These are phyloP conservation scores for Fusarium robinianum DNA, from an alignment of 2,329 filamentous ascomycete species.

Conservation along the genomic window DNA sequence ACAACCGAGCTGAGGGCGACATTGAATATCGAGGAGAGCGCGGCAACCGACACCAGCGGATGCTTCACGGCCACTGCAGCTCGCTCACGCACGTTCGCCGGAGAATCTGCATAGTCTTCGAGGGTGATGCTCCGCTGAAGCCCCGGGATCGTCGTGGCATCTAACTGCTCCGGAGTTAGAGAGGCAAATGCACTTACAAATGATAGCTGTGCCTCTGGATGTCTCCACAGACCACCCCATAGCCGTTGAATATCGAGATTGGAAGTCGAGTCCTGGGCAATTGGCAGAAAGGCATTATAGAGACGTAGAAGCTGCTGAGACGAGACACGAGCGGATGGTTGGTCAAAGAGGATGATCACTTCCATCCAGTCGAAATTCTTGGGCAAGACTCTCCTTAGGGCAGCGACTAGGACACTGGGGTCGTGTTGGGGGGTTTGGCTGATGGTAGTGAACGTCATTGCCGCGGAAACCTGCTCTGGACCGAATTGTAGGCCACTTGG, in stretches of 20 bases:
- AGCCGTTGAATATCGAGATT: conserved; percentile 81
- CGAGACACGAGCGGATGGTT: conserved; percentile 74
- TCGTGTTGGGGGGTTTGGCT: conserved; percentile 60
- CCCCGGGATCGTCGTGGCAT: conserved; percentile 82
- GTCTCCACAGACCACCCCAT: conserved; percentile 89
- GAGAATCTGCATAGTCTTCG: conserved; percentile 57
- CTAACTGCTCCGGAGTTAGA: conserved; percentile 73
- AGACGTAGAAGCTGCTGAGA: conserved; percentile 79
- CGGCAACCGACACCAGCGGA: conserved; percentile 85
- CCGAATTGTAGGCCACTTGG: conserved; percentile 65
- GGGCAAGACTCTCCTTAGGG: conserved; percentile 65
- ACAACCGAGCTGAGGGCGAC: conserved; percentile 65
- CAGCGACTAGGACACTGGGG: conserved; percentile 61
- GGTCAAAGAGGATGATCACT: conserved; percentile 80
- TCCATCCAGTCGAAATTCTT: conserved; percentile 70
- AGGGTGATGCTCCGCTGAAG: conserved; percentile 76
- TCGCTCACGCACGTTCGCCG: conserved; percentile 55
- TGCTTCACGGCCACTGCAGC: conserved; percentile 73
- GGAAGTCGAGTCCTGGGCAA: conserved; percentile 59
- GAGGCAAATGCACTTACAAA: conserved; percentile 88
- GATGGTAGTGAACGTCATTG: conserved; percentile 69
- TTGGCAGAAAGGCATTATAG: conserved; percentile 75
- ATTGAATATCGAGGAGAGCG: conserved; percentile 71
- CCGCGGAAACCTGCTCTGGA: conserved; percentile 81
- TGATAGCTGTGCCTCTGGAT: conserved; percentile 87